Evolutionary conservation across 208 protist species (phyloP).

Genomic region (Kentomonas sorsogonicus): DNA sequence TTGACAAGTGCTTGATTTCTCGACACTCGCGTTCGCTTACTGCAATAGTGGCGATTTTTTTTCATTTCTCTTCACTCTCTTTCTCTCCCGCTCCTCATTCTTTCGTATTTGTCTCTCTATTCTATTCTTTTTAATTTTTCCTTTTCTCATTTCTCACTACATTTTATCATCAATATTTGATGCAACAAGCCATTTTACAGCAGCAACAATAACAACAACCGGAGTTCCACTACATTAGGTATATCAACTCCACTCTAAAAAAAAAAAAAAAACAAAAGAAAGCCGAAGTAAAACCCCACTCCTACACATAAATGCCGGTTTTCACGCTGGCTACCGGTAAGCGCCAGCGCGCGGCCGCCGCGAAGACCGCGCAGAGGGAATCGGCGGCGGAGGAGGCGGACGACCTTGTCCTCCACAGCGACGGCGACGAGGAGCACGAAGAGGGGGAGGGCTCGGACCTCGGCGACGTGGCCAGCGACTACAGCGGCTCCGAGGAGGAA

Average conservation of each 20-base stretch:
- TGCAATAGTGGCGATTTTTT: too few relatives aligned
- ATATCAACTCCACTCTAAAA: too few relatives aligned
- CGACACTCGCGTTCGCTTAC: too few relatives aligned
- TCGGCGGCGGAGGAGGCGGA: slow-evolving; percentile 14
- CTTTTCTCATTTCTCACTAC: not conserved
- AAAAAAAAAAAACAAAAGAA: slow-evolving; percentile 1
- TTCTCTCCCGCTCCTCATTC: not conserved
- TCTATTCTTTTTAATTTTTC: slow-evolving; percentile 8
- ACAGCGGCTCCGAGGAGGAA: slow-evolving; percentile 1
- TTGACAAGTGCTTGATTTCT: too few relatives aligned
- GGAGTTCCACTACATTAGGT: not conserved
- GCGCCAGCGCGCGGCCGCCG: slow-evolving; percentile 27
- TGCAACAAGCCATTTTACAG: not conserved
- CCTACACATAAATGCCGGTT: slow-evolving; percentile 36
- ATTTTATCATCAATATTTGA: not conserved
- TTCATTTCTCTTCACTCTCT: slow-evolving; percentile 5
- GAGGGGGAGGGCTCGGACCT: not conserved
- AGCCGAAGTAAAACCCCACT: not conserved
- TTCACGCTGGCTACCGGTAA: slow-evolving; percentile 61
- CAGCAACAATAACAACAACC: not conserved
- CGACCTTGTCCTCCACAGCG: slow-evolving; percentile 12
- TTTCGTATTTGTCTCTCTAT: slow-evolving; percentile 7
- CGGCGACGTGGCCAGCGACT: not conserved
- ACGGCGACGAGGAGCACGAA: slow-evolving; percentile 12
- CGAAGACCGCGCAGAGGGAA: slow-evolving; percentile 14